Evolutionary conservation across 2,329 filamentous ascomycete species (phyloP).

Genomic region (Albophoma yamanashiensis): DNA sequence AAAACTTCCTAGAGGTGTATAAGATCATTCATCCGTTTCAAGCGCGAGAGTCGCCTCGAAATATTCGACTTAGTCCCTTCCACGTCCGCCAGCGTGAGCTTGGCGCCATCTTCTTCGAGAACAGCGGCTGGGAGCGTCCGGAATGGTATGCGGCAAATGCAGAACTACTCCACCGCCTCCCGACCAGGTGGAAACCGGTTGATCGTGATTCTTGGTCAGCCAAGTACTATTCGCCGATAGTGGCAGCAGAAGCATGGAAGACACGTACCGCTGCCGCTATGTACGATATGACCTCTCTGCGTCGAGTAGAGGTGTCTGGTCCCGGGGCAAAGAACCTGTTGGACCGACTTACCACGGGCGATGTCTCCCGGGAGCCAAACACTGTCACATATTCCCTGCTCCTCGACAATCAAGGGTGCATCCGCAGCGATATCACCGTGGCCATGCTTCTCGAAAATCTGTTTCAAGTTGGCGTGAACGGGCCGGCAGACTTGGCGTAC

Average conservation of each 20-base stretch:
- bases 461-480: conserved; percentile 48
- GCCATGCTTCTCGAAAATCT: conserved; percentile 36
- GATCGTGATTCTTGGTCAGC: conserved; percentile 49
- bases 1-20: conserved; percentile 55
- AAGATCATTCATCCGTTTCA: conserved; percentile 53
- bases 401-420: conserved; percentile 39
- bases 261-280: conserved; percentile 50
- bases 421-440: conserved; percentile 47
- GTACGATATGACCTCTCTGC: conserved; percentile 52
- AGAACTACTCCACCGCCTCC: conserved; percentile 37
- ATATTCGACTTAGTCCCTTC: conserved; percentile 49
- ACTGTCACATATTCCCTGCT: conserved; percentile 46
- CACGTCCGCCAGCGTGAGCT: conserved; percentile 41
- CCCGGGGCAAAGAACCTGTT: conserved; percentile 45
- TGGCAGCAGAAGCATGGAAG: conserved; percentile 53
- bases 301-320: conserved; percentile 46
- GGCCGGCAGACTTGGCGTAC: conserved; percentile 42
- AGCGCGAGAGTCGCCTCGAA: conserved; percentile 44
- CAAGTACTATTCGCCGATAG: conserved; percentile 45
- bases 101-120: conserved; percentile 48
- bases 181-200: conserved; percentile 40
- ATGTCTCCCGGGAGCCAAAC: conserved; percentile 35
- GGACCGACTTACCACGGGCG: conserved; percentile 39
- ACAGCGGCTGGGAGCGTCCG: conserved; percentile 51
- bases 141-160: conserved; percentile 51